Conservation (phyloP, 257 asterid genomes). For the Datura wrightii region DNA sequence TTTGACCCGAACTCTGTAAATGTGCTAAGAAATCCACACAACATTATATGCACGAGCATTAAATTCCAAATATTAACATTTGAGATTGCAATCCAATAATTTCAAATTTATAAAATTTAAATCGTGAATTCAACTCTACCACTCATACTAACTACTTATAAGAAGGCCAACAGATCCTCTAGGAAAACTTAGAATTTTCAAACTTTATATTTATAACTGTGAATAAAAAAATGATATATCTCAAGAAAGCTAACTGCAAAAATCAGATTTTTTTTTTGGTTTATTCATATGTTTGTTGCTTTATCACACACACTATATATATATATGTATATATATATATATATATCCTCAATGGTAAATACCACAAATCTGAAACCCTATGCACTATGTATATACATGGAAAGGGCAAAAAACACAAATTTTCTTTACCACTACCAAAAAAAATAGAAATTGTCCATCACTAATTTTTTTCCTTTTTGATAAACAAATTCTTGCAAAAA, state of each 20-base stretch:
- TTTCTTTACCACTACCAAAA: not conserved
- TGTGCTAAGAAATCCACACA: not conserved
- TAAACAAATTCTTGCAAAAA: too few relatives aligned
- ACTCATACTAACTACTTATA: not conserved
- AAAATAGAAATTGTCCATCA: not conserved
- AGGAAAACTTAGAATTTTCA: not conserved
- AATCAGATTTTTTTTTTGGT: not conserved
- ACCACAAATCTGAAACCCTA: not conserved
- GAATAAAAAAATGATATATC: not conserved
- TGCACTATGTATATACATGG: constrained; percentile 4
- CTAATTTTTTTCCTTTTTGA: not conserved
- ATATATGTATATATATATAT: not conserved
- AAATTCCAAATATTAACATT: too few relatives aligned
- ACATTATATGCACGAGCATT: not conserved
- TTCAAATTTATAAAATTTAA: not conserved
- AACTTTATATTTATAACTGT: not conserved
- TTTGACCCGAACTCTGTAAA: not conserved
- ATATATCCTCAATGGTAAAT: not conserved
- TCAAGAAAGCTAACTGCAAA: not conserved
- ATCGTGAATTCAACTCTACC: not conserved
- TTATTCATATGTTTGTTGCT: not conserved
- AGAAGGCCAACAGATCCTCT: not conserved
- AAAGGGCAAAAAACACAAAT: not conserved
- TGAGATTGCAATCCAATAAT: not conserved
- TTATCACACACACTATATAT: not conserved